phyloP scores from a whole-genome alignment of 805 yeast species.

The Starmerella tilneyi region DNA sequence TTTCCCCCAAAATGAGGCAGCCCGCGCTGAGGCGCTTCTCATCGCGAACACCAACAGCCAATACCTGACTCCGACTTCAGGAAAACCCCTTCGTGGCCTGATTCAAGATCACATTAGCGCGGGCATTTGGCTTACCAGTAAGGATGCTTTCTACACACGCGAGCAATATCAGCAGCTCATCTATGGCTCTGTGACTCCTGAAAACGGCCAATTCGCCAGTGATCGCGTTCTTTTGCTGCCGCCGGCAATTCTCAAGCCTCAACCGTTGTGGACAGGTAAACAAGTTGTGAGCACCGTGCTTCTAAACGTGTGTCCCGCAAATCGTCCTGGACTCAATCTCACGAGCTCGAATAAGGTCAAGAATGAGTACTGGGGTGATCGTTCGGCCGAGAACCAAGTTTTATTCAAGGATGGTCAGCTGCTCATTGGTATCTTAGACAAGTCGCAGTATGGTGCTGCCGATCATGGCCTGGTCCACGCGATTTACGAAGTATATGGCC shows the following conservation, averaged over 20 bases:
- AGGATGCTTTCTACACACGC: constrained; percentile 82
- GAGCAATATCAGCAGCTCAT: constrained; percentile 88
- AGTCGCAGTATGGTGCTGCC: constrained; percentile 97
- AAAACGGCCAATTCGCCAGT: constrained; percentile 76
- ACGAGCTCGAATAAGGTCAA: constrained; percentile 78
- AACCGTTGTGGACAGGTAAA: constrained; percentile 94
- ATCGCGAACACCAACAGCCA: constrained; percentile 96
- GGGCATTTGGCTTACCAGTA: constrained; percentile 95
- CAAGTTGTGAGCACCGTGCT: constrained; percentile 90
- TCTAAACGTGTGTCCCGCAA: constrained; percentile 73
- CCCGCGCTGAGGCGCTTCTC: constrained; percentile 89
- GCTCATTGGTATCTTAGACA: constrained; percentile 86
- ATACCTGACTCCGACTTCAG: constrained; percentile 95
- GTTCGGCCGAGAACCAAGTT: constrained; percentile 76
- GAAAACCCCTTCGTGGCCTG: constrained; percentile 95
- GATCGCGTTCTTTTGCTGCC: constrained; percentile 63
- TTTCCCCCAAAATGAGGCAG: constrained; percentile 96
- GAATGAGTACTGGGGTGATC: constrained; percentile 87
- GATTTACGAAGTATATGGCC: constrained; percentile 89
- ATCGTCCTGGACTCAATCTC: constrained; percentile 86
- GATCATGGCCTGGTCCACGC: constrained; percentile 96
- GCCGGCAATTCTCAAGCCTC: constrained; percentile 81
- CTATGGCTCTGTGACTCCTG: constrained; percentile 92
- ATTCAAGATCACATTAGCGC: constrained; percentile 98
- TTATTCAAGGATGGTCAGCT: constrained; percentile 78